phyloP scores from a whole-genome alignment of 2,329 filamentous ascomycete genomes.

The Clonostachys solani region DNA sequence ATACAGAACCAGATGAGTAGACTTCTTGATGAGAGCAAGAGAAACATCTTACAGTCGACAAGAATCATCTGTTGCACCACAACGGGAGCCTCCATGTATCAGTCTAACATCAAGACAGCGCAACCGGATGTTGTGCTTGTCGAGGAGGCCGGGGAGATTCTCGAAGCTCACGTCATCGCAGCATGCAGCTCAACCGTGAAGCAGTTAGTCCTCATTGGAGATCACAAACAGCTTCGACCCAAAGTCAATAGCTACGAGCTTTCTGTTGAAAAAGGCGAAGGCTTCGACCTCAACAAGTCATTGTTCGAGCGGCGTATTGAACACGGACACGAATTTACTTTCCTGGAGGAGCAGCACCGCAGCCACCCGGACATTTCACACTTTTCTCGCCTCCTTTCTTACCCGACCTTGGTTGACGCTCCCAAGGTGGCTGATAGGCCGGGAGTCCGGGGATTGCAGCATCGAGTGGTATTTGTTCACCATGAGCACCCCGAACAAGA shows the following conservation, averaged over 20 bases:
- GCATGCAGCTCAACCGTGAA: constrained; percentile 50
- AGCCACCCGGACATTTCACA: constrained; percentile 65
- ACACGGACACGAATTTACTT: constrained; percentile 46
- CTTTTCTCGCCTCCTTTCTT: constrained; percentile 53
- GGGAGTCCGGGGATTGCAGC: constrained; percentile 49
- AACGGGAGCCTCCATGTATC: constrained; percentile 62
- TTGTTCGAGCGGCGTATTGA: constrained; percentile 65
- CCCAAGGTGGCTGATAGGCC: constrained; percentile 40
- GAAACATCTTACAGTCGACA: constrained; percentile 42
- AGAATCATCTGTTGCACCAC: constrained; percentile 68
- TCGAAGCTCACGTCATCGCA: constrained; percentile 60
- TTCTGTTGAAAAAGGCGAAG: constrained; percentile 58
- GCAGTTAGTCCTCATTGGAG: constrained; percentile 67
- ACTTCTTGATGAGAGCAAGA: constrained; percentile 36
- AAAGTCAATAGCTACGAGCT: constrained; percentile 59
- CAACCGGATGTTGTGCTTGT: constrained; percentile 58
- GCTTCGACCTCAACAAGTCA: constrained; percentile 63
- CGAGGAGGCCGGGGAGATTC: constrained; percentile 71
- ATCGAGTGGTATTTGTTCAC: constrained; percentile 62
- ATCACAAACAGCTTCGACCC: constrained; percentile 69
- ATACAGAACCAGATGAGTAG: constrained; percentile 32
- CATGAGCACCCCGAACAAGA: constrained; percentile 52
- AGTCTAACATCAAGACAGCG: constrained; percentile 45
- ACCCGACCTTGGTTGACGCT: constrained; percentile 56
- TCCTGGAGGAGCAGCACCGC: constrained; percentile 59